Percentiles rank a stretch among this genome's conserved stretches.
phyloP scores from a whole-genome alignment of 139 green algal species.

The Closterium sp. region DNA sequence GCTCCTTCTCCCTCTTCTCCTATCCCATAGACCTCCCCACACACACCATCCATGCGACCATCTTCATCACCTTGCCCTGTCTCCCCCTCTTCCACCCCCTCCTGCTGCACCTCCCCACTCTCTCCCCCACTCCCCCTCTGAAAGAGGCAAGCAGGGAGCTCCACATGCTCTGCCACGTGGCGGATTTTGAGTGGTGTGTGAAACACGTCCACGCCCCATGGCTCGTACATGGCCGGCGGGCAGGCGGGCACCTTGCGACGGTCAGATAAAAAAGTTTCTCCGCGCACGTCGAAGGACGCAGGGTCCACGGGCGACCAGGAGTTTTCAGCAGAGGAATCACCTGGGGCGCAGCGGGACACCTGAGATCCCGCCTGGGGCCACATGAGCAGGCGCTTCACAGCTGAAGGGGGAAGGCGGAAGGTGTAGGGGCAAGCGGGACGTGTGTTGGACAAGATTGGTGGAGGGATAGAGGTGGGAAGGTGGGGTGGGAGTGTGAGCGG shows the following conservation, averaged over 20 bases:
- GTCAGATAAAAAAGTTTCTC: conserved; percentile 2
- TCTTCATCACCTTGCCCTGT: neutral
- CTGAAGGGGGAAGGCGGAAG: neutral
- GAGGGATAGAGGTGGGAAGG: neutral
- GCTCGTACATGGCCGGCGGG: neutral
- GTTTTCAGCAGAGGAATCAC: neutral
- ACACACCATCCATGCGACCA: neutral
- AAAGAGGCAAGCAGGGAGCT: neutral
- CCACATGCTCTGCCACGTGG: neutral
- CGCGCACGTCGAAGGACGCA: neutral
- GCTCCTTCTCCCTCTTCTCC: neutral
- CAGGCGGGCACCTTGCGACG: neutral
- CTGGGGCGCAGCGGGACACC: neutral
- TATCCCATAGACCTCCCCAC: neutral
- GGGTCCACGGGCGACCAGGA: neutral
- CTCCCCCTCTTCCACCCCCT: neutral
- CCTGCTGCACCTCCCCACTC: neutral
- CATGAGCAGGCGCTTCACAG: conserved; percentile 6
- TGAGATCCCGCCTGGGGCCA: neutral
- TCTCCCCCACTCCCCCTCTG: neutral
- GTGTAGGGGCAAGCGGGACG: no score
- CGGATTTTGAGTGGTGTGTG: neutral
- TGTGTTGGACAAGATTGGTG: neutral
- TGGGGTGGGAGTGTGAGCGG: neutral
- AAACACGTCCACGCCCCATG: conserved; percentile 1